A percentile compares a stretch with the other conserved stretches of the same genome.
Evolutionary conservation across 768 basidiomycete species (phyloP).

Genomic region (Leccinum uliginosum): DNA sequence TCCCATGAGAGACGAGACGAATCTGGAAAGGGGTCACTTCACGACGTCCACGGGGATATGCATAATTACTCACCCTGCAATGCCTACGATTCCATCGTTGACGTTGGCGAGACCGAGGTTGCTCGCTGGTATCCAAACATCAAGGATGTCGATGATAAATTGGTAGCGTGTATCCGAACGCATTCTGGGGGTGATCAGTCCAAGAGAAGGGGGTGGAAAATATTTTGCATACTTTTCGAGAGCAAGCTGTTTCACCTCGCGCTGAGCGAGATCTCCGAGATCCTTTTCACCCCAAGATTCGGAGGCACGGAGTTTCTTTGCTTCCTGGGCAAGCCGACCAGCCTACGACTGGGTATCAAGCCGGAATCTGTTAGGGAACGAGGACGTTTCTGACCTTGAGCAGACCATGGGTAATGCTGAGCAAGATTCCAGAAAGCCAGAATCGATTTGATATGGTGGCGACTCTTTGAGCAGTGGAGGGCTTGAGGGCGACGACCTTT

Average conservation of each 20-base stretch:
- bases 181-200: conserved; percentile 38
- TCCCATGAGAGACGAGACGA: conserved; percentile 70
- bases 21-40: conserved; percentile 33
- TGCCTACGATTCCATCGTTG: conserved; percentile 82
- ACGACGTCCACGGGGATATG: background rate
- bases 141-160: conserved; percentile 78
- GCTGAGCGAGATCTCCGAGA: conserved; percentile 56
- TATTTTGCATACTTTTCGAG: conserved; percentile 46
- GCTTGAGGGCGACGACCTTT: conserved; percentile 57
- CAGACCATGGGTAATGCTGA: conserved; percentile 67
- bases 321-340: conserved; percentile 56
- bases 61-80: conserved; percentile 65
- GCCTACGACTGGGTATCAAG: conserved; percentile 36
- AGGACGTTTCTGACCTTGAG: conserved; percentile 51
- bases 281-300: conserved; percentile 60
- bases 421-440: conserved; percentile 84
- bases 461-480: conserved; percentile 57
- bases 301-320: conserved; percentile 44
- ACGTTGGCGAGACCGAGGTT: conserved; percentile 69
- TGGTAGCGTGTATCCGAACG: conserved; percentile 69
- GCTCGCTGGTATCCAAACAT: conserved; percentile 87
- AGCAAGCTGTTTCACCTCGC: conserved; percentile 59
- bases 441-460: conserved; percentile 70
- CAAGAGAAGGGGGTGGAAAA: background rate
- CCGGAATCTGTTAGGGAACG: background rate